Percentiles rank a stretch among this genome's conserved stretches.
phyloP scores from a whole-genome alignment of 1,284 basidiomycete genomes.

The Bondarzewia mesenterica region DNA sequence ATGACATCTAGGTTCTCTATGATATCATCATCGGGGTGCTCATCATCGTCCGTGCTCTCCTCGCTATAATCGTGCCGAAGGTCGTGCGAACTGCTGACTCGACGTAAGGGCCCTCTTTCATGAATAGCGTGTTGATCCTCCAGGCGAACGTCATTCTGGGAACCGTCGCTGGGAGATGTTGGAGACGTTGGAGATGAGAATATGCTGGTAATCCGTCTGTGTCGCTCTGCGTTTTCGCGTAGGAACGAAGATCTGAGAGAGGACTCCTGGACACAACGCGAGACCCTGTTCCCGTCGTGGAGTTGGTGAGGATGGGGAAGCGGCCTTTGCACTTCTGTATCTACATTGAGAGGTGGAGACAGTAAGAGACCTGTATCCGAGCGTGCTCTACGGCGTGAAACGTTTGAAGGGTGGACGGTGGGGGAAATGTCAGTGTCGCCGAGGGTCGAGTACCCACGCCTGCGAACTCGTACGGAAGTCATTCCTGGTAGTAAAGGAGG shows the following conservation, averaged over 20 bases:
- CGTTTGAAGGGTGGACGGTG: neutral
- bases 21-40: conserved; percentile 61
- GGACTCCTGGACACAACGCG: neutral
- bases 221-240: neutral
- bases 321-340: too few species aligned
- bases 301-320: neutral
- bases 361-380: neutral
- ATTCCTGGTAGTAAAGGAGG: neutral
- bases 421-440: neutral
- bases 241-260: neutral
- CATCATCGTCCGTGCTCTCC: neutral
- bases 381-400: neutral
- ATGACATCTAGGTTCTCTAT: conserved; percentile 76
- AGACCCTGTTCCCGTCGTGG: neutral
- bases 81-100: conserved; percentile 36
- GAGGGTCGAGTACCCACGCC: conserved; percentile 1
- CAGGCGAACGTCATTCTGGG: neutral
- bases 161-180: neutral
- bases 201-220: neutral
- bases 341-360: too few species aligned
- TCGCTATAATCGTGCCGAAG: conserved; percentile 1
- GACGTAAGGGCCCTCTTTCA: conserved; percentile 19
- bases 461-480: neutral
- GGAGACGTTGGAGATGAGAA: neutral
- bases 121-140: neutral